phyloP scores from a whole-genome alignment of 768 basidiomycete genomes.

The Daedaleopsis sinensis region DNA sequence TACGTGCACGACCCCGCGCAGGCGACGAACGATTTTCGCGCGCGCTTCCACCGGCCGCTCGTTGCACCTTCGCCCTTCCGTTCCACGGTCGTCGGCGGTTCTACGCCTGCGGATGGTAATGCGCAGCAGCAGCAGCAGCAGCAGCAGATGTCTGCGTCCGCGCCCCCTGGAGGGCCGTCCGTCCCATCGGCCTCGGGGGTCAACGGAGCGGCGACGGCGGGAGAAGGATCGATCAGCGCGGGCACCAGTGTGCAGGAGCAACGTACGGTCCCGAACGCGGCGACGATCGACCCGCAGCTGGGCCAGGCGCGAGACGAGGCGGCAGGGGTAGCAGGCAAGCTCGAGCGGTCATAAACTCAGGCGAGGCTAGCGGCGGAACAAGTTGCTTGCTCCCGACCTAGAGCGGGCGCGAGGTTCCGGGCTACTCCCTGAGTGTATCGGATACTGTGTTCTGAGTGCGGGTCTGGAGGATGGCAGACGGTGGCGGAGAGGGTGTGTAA shows the following conservation, averaged over 20 bases:
- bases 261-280: slow-evolving; percentile 9
- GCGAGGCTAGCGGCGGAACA: too few relatives aligned
- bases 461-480: too few relatives aligned
- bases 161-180: slow-evolving; percentile 10
- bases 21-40: slow-evolving; percentile 56
- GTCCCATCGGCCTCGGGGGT: too few relatives aligned
- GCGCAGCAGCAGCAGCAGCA: too few relatives aligned
- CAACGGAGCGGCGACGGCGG: too few relatives aligned
- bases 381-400: too few relatives aligned
- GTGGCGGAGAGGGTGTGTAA: too few relatives aligned
- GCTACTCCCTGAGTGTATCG: background rate
- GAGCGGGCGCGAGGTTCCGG: slow-evolving; percentile 24
- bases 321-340: slow-evolving; percentile 34
- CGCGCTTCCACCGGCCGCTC: slow-evolving; percentile 65
- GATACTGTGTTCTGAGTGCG: background rate
- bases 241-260: background rate
- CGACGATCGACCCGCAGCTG: slow-evolving; percentile 35
- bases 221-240: too few relatives aligned
- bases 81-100: slow-evolving; percentile 27
- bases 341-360: slow-evolving; percentile 15
- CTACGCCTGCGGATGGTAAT: slow-evolving; percentile 19
- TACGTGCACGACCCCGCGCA: slow-evolving; percentile 38
- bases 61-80: slow-evolving; percentile 63
- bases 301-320: slow-evolving; percentile 40
- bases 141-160: slow-evolving; percentile 16